Percentiles rank a stretch among this genome's conserved stretches.
Evolutionary conservation across 768 basidiomycete genomes (phyloP).

Genomic region (Boletus rubropictus): DNA sequence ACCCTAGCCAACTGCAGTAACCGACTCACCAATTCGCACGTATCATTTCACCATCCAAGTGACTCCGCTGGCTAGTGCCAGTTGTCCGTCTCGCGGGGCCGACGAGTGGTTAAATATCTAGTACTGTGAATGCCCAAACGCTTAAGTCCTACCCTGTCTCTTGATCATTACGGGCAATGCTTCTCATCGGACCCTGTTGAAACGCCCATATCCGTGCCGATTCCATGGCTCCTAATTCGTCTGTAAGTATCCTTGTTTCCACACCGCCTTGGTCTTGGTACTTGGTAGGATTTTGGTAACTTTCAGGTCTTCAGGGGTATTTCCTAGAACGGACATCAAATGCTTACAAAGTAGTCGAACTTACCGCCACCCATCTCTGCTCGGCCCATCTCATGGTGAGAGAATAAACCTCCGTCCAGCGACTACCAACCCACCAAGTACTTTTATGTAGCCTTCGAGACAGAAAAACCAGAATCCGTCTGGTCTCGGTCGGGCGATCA

Average conservation of each 20-base stretch:
- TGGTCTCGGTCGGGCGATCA: constrained; percentile 92
- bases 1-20: constrained; percentile 13
- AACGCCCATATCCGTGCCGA: no score
- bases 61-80: background rate
- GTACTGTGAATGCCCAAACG: no score
- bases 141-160: background rate
- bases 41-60: background rate
- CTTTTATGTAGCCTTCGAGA: constrained; percentile 45
- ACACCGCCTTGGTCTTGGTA: no score
- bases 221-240: no score
- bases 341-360: constrained; percentile 17
- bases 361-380: background rate
- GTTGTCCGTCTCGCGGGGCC: background rate
- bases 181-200: background rate
- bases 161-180: background rate
- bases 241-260: no score
- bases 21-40: background rate
- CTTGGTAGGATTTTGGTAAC: no score
- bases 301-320: background rate
- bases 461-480: constrained; percentile 60
- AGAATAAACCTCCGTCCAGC: background rate
- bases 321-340: constrained; percentile 8
- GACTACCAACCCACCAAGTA: background rate
- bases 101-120: background rate
- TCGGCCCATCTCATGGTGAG: constrained; percentile 14